Conservation (phyloP, 148 eudicot genomes). For the Euryodendron excelsum region DNA sequence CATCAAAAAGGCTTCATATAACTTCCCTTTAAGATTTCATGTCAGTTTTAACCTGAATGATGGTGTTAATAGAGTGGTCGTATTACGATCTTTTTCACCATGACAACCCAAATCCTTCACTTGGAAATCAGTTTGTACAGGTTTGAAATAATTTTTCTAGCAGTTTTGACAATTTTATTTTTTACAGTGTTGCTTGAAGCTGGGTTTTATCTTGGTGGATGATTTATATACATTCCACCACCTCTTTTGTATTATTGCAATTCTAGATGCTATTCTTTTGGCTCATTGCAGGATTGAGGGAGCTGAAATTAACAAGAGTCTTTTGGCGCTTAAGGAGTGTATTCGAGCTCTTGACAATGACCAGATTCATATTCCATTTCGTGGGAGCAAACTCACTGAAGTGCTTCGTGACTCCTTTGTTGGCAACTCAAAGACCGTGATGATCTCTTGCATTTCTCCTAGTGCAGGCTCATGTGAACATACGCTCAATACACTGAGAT, state of each 20-base stretch:
- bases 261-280: background rate
- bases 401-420: constrained; percentile 99
- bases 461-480: constrained; percentile 96
- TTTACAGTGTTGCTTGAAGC: background rate
- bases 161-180: background rate
- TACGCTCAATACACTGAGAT: constrained; percentile 95
- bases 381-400: constrained; percentile 99
- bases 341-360: constrained; percentile 99
- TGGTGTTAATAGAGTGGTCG: background rate
- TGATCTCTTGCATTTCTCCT: constrained; percentile 99
- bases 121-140: background rate
- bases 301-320: constrained; percentile 98
- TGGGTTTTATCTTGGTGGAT: background rate
- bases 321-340: constrained; percentile 97
- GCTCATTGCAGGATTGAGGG: constrained; percentile 80
- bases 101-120: background rate
- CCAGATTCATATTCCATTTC: constrained; percentile 95
- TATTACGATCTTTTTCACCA: no score
- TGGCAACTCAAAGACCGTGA: constrained; percentile 97
- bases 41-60: no score
- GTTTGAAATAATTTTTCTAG: background rate
- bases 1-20: no score
- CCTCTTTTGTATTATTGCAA: no score
- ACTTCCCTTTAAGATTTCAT: no score
- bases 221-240: background rate